These are phyloP conservation scores for Dichomitus squalens DNA, from an alignment of 1,284 basidiomycete species.

Conservation along the genomic window DNA sequence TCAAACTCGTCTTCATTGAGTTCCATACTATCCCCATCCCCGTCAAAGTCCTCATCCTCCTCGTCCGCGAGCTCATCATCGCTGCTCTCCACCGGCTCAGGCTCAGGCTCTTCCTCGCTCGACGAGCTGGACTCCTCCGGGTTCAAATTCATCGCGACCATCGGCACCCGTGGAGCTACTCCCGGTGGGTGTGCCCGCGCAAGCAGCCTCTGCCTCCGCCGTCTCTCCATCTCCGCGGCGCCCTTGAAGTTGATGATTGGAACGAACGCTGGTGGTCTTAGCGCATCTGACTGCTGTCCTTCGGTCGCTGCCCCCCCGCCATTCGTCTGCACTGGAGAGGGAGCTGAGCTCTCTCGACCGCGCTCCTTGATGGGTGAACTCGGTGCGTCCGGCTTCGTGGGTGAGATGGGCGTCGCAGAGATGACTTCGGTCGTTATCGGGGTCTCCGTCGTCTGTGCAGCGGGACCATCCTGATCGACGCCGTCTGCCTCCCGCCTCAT, in stretches of 20 bases:
- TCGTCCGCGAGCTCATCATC: slow-evolving; percentile 49
- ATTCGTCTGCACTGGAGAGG: slow-evolving; percentile 12
- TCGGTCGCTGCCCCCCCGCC: slow-evolving; percentile 10
- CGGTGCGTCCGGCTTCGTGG: slow-evolving; percentile 19
- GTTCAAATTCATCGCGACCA: slow-evolving; percentile 35
- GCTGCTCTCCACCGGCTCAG: slow-evolving; percentile 30
- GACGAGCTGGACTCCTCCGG: slow-evolving; percentile 55
- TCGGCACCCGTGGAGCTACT: slow-evolving; percentile 18
- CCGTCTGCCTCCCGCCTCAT: slow-evolving; percentile 21
- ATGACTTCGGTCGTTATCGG: slow-evolving; percentile 25
- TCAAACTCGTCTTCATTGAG: slow-evolving; percentile 73
- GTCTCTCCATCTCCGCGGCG: slow-evolving; percentile 77
- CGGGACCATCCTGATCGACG: slow-evolving; percentile 17
- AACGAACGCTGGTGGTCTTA: slow-evolving; percentile 44
- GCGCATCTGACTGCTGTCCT: neutral
- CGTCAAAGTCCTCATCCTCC: slow-evolving; percentile 59
- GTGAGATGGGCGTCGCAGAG: slow-evolving; percentile 24
- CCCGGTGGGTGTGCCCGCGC: slow-evolving; percentile 30
- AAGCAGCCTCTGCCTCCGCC: slow-evolving; percentile 61
- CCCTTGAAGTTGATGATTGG: slow-evolving; percentile 73
- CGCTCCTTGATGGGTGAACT: slow-evolving; percentile 21
- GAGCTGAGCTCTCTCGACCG: slow-evolving; percentile 2
- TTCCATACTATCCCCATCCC: slow-evolving; percentile 53
- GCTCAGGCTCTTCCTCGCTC: slow-evolving; percentile 16
- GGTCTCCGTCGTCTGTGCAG: slow-evolving; percentile 15